These are phyloP conservation scores for Pseudocercospora crystallina DNA, from an alignment of 2,329 filamentous ascomycete genomes.

Conservation along the genomic window DNA sequence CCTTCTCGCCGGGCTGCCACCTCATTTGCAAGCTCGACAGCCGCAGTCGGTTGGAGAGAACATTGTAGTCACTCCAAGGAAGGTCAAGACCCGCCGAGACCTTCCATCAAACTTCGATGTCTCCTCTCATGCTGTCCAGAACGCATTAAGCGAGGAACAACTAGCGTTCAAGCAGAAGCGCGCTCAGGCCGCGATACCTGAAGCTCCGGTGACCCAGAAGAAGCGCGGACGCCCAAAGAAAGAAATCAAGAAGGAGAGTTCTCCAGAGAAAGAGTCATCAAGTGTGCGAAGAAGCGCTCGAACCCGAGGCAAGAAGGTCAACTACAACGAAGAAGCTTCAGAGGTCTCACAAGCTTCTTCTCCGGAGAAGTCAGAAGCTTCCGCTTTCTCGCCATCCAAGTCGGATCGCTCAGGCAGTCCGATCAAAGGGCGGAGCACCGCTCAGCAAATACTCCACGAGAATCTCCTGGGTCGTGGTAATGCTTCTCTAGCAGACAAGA, in stretches of 20 bases:
- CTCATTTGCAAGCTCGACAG: too few species aligned
- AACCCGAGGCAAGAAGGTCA: slow-evolving; percentile 18
- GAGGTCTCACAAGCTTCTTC: slow-evolving; percentile 13
- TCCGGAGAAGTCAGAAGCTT: slow-evolving; percentile 18
- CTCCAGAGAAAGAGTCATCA: slow-evolving; percentile 4
- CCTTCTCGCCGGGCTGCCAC: too few species aligned
- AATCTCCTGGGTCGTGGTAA: not conserved
- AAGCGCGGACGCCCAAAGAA: slow-evolving; percentile 7
- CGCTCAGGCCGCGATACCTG: slow-evolving; percentile 6
- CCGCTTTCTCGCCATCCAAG: slow-evolving; percentile 15
- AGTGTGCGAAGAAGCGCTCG: slow-evolving; percentile 20
- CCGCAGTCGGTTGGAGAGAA: too few species aligned
- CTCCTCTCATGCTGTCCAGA: too few species aligned
- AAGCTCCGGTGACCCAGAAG: slow-evolving; percentile 5
- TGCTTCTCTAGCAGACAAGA: slow-evolving; percentile 13
- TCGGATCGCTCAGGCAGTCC: slow-evolving; percentile 8
- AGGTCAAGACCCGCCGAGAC: too few species aligned
- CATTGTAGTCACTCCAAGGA: too few species aligned
- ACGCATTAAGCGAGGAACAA: too few species aligned
- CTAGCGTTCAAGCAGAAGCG: too few species aligned
- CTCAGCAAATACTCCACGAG: slow-evolving; percentile 2
- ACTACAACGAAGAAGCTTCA: slow-evolving; percentile 18
- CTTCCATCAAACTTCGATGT: too few species aligned
- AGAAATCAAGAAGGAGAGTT: slow-evolving; percentile 2
- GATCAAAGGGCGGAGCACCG: not conserved